Evolutionary conservation across 345 rosid species (phyloP), one percentile per base, ranked within the genome.

Genomic region (Microcos paniculata): DNA sequence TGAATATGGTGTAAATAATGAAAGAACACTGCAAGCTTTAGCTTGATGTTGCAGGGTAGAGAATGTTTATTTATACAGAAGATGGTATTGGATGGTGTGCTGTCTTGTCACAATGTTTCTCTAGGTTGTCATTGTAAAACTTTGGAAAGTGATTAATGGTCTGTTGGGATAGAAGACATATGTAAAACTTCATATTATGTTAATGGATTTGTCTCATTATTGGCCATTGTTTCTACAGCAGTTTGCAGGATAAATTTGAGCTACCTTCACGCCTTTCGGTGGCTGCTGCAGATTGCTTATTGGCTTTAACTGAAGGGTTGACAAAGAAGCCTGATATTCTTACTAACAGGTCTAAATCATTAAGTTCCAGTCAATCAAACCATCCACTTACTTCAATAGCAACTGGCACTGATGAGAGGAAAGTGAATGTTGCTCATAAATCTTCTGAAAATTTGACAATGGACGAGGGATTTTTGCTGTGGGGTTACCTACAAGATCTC

Each of bases 231-330:
- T 78, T 82, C 30, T 82, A 62, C 81, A 92, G 98, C 84, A 75
- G 76, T 83, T 81, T 87, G 81, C 90, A 86, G 84, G 93, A 85
- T 82, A 93, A 96, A 72, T 83, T 80, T 78, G 97, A 91, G 88
- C 81, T 94, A 79, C 97, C 98, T 7, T 90, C 96, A 66, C 93
- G 97, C 71, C 97, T 94, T 56, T 80, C 97, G 70, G 76, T 92
- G 66, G 81, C 90, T 65, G 98, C 97, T 87, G 97, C 98, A 71
- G 98, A 94, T 83, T 94, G 98, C 77, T 83, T 88, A 59, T 79
- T 94, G 76, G 79, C 97, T 40, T 71, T 94, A 48, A 90, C 88
- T 46, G 89, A 85, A 75, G 96, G 93, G 71, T 79, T 94, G 78
- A 83, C 92, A 43, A 94, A 85, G 82, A 89, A 79, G 75, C 77